Percentiles rank a stretch among this genome's conserved stretches.
These are phyloP conservation scores for Arthrobotrys sinensis DNA, from an alignment of 2,329 filamentous ascomycete genomes.

Conservation along the genomic window DNA sequence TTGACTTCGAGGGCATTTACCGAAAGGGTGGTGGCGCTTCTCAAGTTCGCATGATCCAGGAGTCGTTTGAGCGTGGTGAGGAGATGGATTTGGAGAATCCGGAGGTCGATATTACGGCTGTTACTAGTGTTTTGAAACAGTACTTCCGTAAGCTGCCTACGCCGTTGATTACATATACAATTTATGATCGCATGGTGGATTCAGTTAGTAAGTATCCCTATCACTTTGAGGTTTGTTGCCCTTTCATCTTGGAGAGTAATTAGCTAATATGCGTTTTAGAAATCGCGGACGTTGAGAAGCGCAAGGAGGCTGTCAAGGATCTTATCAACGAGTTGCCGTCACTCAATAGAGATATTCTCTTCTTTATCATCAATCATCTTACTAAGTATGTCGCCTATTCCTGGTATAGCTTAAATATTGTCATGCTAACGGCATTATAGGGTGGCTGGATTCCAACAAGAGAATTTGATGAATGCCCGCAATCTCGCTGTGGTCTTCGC, in stretches of 20 bases:
- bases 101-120: slow-evolving; percentile 93
- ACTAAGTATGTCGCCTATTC: slow-evolving; percentile 77
- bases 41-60: slow-evolving; percentile 89
- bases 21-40: slow-evolving; percentile 95
- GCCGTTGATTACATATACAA: slow-evolving; percentile 90
- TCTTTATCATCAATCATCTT: slow-evolving; percentile 95
- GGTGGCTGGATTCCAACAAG: slow-evolving; percentile 62
- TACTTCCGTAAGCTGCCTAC: slow-evolving; percentile 95
- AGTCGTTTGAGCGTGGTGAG: slow-evolving; percentile 88
- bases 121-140: slow-evolving; percentile 95
- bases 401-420: neutral
- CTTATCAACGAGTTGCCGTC: slow-evolving; percentile 84
- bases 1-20: slow-evolving; percentile 98
- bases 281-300: slow-evolving; percentile 73
- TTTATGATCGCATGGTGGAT: slow-evolving; percentile 91
- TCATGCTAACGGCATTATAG: slow-evolving; percentile 67
- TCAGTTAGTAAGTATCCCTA: slow-evolving; percentile 75
- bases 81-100: slow-evolving; percentile 95
- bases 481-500: slow-evolving; percentile 98
- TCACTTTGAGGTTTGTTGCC: neutral
- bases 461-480: slow-evolving; percentile 85
- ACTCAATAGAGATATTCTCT: slow-evolving; percentile 88
- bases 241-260: slow-evolving; percentile 11
- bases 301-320: slow-evolving; percentile 79
- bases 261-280: slow-evolving; percentile 72